phyloP scores from a whole-genome alignment of 768 basidiomycete species.

The Hypholoma sublateritium region DNA sequence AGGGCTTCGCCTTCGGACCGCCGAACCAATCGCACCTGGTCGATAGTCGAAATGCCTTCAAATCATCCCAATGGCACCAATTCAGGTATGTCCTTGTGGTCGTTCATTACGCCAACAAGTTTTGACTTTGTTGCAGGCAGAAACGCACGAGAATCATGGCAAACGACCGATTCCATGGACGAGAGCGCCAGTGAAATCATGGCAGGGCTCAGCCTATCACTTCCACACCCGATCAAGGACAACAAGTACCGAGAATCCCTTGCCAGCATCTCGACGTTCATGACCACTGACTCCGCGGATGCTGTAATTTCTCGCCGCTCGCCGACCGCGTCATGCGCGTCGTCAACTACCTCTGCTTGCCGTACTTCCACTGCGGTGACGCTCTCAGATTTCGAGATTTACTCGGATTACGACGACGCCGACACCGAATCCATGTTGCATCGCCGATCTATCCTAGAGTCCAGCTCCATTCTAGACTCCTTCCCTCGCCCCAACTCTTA shows the following conservation, averaged over 20 bases:
- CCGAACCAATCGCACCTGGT: slow-evolving; percentile 26
- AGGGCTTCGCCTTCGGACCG: slow-evolving; percentile 19
- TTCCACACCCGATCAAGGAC: slow-evolving; percentile 36
- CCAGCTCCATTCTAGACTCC: slow-evolving; percentile 31
- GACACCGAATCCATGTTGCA: slow-evolving; percentile 32
- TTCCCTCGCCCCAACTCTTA: slow-evolving; percentile 43
- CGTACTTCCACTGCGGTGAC: slow-evolving; percentile 35
- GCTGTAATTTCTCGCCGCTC: slow-evolving; percentile 46
- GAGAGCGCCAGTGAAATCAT: slow-evolving; percentile 37
- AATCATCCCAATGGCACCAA: background rate
- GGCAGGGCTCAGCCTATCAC: slow-evolving; percentile 36
- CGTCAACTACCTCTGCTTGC: slow-evolving; percentile 6
- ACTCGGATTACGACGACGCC: slow-evolving; percentile 33
- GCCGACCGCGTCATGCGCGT: too few relatives aligned
- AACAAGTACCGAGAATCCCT: slow-evolving; percentile 40
- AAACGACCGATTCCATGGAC: slow-evolving; percentile 32
- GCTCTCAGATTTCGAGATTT: slow-evolving; percentile 42
- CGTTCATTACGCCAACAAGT: background rate
- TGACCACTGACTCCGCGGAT: slow-evolving; percentile 58
- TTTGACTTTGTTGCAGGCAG: slow-evolving; percentile 5
- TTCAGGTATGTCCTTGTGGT: slow-evolving; percentile 3
- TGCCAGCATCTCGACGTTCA: slow-evolving; percentile 54
- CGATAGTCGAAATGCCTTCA: slow-evolving; percentile 22
- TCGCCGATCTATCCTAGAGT: slow-evolving; percentile 30
- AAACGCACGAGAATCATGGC: slow-evolving; percentile 46